Percentiles rank a stretch among this genome's conserved stretches.
phyloP scores from a whole-genome alignment of 768 basidiomycete genomes.

The Trametes maxima region DNA sequence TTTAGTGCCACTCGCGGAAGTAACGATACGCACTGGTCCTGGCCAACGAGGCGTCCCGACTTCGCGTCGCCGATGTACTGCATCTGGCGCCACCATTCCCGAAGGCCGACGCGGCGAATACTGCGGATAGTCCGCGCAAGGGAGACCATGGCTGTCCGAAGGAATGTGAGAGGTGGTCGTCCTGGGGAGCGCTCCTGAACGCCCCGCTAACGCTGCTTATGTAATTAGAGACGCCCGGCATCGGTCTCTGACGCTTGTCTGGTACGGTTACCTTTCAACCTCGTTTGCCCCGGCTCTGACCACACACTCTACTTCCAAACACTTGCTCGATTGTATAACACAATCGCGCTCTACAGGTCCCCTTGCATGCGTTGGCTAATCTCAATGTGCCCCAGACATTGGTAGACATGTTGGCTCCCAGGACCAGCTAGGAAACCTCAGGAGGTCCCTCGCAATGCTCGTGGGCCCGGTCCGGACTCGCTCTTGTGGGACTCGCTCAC shows the following conservation, averaged over 20 bases:
- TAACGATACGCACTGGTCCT: slow-evolving; percentile 70
- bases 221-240: not conserved
- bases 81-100: slow-evolving; percentile 90
- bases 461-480: too few relatives aligned
- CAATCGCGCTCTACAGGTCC: too few relatives aligned
- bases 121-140: slow-evolving; percentile 75
- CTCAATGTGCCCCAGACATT: too few relatives aligned
- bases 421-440: too few relatives aligned
- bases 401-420: too few relatives aligned
- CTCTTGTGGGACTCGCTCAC: too few relatives aligned
- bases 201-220: slow-evolving; percentile 3
- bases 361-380: too few relatives aligned
- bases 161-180: not conserved
- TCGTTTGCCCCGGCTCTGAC: too few relatives aligned
- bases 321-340: too few relatives aligned
- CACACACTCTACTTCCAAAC: too few relatives aligned
- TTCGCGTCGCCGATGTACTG: slow-evolving; percentile 96
- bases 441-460: too few relatives aligned
- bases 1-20: not conserved
- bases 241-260: not conserved
- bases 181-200: slow-evolving; percentile 9
- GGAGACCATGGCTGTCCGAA: slow-evolving; percentile 44
- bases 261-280: too few relatives aligned
- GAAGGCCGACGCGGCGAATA: slow-evolving; percentile 72
- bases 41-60: slow-evolving; percentile 72